Evolutionary conservation across 192 early-diverging fungal species (phyloP).

Genomic region (Coemansia aciculifera): DNA sequence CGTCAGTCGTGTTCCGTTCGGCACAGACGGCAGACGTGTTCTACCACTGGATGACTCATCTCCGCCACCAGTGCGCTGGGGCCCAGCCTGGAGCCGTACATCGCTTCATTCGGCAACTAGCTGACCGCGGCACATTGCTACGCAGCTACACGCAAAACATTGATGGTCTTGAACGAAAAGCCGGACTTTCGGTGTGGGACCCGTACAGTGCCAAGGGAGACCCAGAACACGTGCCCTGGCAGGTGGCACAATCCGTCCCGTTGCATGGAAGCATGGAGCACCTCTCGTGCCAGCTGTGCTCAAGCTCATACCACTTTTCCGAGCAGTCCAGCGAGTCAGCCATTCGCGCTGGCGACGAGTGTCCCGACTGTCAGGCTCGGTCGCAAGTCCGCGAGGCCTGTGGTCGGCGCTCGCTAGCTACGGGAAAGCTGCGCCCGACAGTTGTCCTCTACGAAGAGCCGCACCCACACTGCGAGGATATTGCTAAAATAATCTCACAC

Average conservation of each 20-base stretch:
- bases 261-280: conserved; percentile 87
- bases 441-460: conserved; percentile 94
- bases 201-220: conserved; percentile 19
- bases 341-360: conserved; percentile 61
- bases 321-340: conserved; percentile 56
- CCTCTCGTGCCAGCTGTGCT: conserved; percentile 88
- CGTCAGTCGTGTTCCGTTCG: conserved; percentile 74
- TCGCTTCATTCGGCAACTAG: conserved; percentile 73
- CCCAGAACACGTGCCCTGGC: conserved; percentile 30
- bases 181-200: conserved; percentile 62
- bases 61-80: conserved; percentile 67
- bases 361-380: conserved; percentile 46
- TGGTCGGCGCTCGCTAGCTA: conserved; percentile 73
- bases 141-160: conserved; percentile 98
- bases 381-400: conserved; percentile 27
- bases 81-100: conserved; percentile 83
- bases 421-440: conserved; percentile 83
- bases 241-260: conserved; percentile 68
- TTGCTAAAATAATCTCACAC: conserved; percentile 44
- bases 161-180: conserved; percentile 83
- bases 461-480: conserved; percentile 53
- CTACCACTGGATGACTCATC: conserved; percentile 79
- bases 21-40: conserved; percentile 62
- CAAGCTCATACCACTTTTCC: conserved; percentile 62
- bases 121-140: conserved; percentile 70